These are phyloP conservation scores for Cercospora sojina DNA, from an alignment of 2,329 filamentous ascomycete genomes.

Conservation along the genomic window DNA sequence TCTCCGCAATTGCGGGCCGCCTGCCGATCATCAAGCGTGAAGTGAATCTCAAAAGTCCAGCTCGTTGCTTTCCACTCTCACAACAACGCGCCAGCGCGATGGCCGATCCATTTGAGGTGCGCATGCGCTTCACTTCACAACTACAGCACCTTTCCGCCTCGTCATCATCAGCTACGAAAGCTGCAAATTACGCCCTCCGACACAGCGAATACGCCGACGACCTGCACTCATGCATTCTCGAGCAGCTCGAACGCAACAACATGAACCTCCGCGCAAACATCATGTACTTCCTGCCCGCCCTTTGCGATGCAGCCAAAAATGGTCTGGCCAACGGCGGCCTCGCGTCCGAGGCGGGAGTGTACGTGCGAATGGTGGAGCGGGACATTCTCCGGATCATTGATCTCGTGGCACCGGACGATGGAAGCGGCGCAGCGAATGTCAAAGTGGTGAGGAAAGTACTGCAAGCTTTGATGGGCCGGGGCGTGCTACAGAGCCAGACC, in stretches of 20 bases:
- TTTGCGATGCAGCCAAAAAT: constrained; percentile 79
- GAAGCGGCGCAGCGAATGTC: constrained; percentile 86
- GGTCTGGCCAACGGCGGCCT: constrained; percentile 58
- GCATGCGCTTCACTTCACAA: constrained; percentile 91
- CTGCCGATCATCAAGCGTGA: not conserved
- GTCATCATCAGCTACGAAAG: constrained; percentile 83
- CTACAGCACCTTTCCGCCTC: constrained; percentile 90
- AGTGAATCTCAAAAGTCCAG: not conserved
- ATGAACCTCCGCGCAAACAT: constrained; percentile 99
- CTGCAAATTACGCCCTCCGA: constrained; percentile 90
- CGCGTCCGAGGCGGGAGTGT: constrained; percentile 51
- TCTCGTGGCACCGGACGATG: constrained; percentile 82
- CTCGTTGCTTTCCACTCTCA: not conserved
- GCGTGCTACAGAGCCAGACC: constrained; percentile 70
- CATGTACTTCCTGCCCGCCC: constrained; percentile 97
- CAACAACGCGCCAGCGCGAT: constrained; percentile 40
- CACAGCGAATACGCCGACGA: constrained; percentile 96
- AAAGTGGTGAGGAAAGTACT: constrained; percentile 76
- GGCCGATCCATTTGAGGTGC: constrained; percentile 94
- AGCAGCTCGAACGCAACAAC: constrained; percentile 87
- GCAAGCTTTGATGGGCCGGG: constrained; percentile 57
- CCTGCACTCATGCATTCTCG: constrained; percentile 92
- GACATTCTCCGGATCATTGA: constrained; percentile 92
- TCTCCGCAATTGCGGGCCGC: not conserved
- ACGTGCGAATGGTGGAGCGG: constrained; percentile 90